phyloP scores from a whole-genome alignment of 441 rosid genomes.

The Cnidoscolus chayamansa region DNA sequence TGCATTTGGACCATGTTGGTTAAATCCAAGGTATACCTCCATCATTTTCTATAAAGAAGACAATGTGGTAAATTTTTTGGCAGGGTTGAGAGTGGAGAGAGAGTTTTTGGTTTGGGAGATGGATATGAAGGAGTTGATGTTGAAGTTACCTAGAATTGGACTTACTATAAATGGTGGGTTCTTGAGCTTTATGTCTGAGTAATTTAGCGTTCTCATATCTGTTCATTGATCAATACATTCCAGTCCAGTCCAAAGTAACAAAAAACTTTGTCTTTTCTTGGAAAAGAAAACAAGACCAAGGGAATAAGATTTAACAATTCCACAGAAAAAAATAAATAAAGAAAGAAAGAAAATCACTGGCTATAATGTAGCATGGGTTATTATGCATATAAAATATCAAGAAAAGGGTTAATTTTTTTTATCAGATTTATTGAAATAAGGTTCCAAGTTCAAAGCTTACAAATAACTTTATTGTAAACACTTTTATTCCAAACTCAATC shows the following conservation, averaged over 20 bases:
- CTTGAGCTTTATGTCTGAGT: slow-evolving; percentile 10
- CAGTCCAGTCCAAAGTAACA: background rate
- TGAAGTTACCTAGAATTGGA: slow-evolving; percentile 32
- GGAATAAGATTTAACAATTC: background rate
- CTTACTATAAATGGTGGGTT: slow-evolving; percentile 7
- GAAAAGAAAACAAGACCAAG: slow-evolving; percentile 1
- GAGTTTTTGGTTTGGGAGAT: background rate
- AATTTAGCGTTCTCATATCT: background rate
- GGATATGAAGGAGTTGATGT: slow-evolving; percentile 27
- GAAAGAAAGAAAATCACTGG: no score
- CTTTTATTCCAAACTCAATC: no score
- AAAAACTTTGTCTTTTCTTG: slow-evolving; percentile 1
- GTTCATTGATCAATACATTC: background rate
- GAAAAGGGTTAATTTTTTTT: no score
- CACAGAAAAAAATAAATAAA: no score
- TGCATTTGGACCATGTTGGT: slow-evolving; percentile 52
- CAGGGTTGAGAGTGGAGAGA: slow-evolving; percentile 20
- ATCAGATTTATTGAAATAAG: no score
- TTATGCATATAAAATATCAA: no score
- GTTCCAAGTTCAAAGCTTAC: no score
- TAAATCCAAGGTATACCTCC: slow-evolving; percentile 6
- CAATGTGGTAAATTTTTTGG: slow-evolving; percentile 17
- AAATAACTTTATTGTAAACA: no score
- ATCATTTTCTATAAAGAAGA: slow-evolving; percentile 23
- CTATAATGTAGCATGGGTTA: no score